These are phyloP conservation scores for Mucuna pruriens DNA, from an alignment of 306 rosid genomes.

Conservation along the genomic window DNA sequence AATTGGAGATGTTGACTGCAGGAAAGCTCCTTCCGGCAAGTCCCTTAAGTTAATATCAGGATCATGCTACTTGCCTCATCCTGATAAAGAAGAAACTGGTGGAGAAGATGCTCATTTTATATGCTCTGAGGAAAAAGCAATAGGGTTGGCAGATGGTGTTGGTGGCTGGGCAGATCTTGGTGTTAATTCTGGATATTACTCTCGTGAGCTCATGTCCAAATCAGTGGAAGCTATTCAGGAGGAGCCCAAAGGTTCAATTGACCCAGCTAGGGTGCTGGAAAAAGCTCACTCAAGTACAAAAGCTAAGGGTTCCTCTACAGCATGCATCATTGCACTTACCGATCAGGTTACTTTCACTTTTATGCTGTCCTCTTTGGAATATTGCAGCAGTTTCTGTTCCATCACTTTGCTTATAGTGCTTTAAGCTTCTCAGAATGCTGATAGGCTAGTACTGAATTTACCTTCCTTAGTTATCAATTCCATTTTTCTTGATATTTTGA, in stretches of 20 bases:
- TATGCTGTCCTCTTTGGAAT: conserved; percentile 18
- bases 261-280: conserved; percentile 93
- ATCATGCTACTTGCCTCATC: conserved; percentile 97
- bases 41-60: conserved; percentile 77
- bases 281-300: conserved; percentile 93
- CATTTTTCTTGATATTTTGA: conserved; percentile 5
- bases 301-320: conserved; percentile 95
- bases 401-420: conserved; percentile 16
- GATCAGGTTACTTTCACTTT: conserved; percentile 65
- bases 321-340: conserved; percentile 93
- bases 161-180: conserved; percentile 99
- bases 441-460: conserved; percentile 11
- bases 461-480: not conserved
- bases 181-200: conserved; percentile 82
- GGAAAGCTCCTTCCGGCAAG: conserved; percentile 67
- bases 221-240: conserved; percentile 83
- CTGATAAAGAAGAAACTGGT: conserved; percentile 96
- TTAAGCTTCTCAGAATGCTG: conserved; percentile 2
- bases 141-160: conserved; percentile 99
- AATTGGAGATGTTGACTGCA: conserved; percentile 50
- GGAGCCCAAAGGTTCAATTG: conserved; percentile 95
- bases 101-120: conserved; percentile 99
- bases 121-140: conserved; percentile 87
- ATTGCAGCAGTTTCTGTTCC: conserved; percentile 17
- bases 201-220: conserved; percentile 93